Base-by-base conservation (phyloP, 1,284 basidiomycete species). In the Athelia psychrophila region DNA sequence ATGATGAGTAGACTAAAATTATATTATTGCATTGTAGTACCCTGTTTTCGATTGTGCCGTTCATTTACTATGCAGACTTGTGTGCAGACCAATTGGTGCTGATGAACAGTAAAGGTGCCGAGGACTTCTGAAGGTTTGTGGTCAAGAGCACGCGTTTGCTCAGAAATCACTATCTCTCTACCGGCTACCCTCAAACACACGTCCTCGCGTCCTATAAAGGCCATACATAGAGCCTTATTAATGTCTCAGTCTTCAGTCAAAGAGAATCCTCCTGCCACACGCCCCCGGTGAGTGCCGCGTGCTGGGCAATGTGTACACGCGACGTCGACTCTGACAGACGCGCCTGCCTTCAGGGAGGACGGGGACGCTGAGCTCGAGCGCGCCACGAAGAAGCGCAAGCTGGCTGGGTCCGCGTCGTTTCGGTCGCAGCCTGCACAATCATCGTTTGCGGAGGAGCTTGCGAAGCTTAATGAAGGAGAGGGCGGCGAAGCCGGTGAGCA, bases 381-480 rank as follows among this genome's bases (percentile, higher is more conserved):
- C 20, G 74, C 72, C 6, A 51, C 76, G 8, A 89, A 89, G 69
- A 80, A 79, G 59, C 75, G 84, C 48, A 89, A 81, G 61, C 62
- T 89, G 8, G 75, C 62, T 13, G 58, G 73, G 5, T 56, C 68
- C 24, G 65, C 63, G 10, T 70, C 72, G 15, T 67, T 72, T 33
- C 64, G 63, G 35, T 76, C 77, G 18, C 78, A 66, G 51, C 57
- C 59, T 1, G 33, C 56, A 15, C 64, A 62, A 49, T 61, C 65
- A 2, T 92, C 91, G 2, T 95, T 95, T 61, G 78, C 85, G 0
- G 88, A 91, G 51, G 84, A 93, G 4, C 72, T 95, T 3, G 84
- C 88, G 65, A 80, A 83, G 57, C 71, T 94, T 52, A 87, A 88
- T 60, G 83, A 85, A 27, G 71, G 71, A 61, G 76, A 63, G 59